phyloP scores from a whole-genome alignment of 148 eudicot genomes.

The Camellia sinensis region DNA sequence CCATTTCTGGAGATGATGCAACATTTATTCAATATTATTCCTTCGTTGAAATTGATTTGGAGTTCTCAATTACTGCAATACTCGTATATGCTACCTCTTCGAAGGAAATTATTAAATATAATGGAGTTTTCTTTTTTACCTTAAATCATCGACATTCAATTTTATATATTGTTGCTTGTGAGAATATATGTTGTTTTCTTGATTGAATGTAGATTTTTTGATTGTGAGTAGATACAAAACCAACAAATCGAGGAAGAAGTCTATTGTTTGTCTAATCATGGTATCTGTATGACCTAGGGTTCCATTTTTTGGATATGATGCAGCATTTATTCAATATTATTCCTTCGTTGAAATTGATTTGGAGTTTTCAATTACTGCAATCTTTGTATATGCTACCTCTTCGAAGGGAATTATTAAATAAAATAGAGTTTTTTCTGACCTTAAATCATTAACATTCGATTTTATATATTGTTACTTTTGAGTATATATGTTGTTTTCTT shows the following conservation, averaged over 20 bases:
- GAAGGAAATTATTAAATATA: neutral
- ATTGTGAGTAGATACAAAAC: neutral
- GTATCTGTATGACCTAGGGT: neutral
- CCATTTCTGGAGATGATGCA: neutral
- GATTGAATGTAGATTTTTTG: neutral
- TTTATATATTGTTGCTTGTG: neutral
- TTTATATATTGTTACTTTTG: neutral
- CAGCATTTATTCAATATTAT: neutral
- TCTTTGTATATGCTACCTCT: neutral
- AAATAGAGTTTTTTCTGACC: neutral
- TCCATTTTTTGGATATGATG: neutral
- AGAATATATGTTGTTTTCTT: neutral
- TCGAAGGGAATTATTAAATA: neutral
- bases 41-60: slow-evolving; percentile 5
- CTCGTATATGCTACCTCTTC: neutral
- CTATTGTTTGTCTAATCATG: slow-evolving; percentile 6
- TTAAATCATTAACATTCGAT: neutral
- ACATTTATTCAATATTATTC: neutral
- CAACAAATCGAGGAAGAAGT: neutral
- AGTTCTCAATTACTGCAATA: neutral
- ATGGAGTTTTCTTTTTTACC: neutral
- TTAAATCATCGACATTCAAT: neutral
- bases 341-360: slow-evolving; percentile 6
- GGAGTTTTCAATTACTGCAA: neutral
- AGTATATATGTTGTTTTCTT: neutral